These are phyloP conservation scores for Aureobasidium vineae DNA, from an alignment of 2,329 filamentous ascomycete species.

Conservation along the genomic window DNA sequence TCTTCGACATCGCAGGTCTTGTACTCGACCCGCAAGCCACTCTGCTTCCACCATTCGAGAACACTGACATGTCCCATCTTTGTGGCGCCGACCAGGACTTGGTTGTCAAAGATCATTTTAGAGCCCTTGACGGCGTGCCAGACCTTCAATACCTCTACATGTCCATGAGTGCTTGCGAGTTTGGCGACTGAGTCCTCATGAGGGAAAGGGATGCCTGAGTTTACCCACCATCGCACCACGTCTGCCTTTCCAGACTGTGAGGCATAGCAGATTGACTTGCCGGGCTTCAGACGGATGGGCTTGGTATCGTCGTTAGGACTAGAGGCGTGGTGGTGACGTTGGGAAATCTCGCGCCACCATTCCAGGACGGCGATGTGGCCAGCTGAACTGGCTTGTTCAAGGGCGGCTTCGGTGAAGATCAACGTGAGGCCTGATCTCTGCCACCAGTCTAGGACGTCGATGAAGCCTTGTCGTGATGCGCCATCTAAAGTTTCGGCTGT, in stretches of 20 bases:
- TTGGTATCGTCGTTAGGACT: conserved; percentile 34
- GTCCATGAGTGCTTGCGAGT: conserved; percentile 79
- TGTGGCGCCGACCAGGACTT: conserved; percentile 82
- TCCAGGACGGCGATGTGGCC: conserved; percentile 83
- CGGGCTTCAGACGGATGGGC: conserved; percentile 66
- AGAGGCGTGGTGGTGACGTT: conserved; percentile 33
- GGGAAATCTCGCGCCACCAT: conserved; percentile 73
- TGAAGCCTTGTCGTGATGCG: conserved; percentile 79
- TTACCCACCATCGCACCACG: conserved; percentile 84
- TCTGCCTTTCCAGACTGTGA: conserved; percentile 77
- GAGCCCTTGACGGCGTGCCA: conserved; percentile 75
- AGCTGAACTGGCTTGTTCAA: conserved; percentile 82
- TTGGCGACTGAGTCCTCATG: conserved; percentile 81
- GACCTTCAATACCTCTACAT: conserved; percentile 76
- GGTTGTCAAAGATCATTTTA: conserved; percentile 76
- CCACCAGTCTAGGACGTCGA: conserved; percentile 91
- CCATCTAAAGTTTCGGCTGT: conserved; percentile 81
- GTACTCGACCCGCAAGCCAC: conserved; percentile 78
- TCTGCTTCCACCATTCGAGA: conserved; percentile 87
- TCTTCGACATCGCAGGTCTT: conserved; percentile 96
- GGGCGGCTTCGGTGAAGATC: conserved; percentile 79
- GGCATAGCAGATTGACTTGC: conserved; percentile 78
- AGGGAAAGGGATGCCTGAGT: conserved; percentile 72
- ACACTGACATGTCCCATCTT: conserved; percentile 81
- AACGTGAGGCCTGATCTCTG: conserved; percentile 74